A percentile compares a stretch with the other conserved stretches of the same genome.
Conservation (phyloP, 768 basidiomycete genomes). For the Lentinus tigrinus region DNA sequence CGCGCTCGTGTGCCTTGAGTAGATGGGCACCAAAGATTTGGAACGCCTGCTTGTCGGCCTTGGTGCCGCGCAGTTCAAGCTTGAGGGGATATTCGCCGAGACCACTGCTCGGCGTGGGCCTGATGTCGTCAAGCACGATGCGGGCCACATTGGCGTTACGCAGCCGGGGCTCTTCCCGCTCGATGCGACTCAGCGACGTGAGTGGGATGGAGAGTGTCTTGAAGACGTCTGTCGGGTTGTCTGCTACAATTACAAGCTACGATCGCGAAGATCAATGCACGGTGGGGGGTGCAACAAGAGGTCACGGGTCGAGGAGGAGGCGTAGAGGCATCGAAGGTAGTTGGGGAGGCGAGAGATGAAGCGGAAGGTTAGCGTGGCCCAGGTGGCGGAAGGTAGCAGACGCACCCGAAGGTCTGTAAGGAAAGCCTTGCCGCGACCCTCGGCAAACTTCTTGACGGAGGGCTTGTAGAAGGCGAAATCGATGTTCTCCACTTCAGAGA, state of each 20-base stretch:
- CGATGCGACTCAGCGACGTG: conserved; percentile 61
- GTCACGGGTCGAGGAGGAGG: neutral
- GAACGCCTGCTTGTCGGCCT: conserved; percentile 59
- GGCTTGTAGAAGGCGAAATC: conserved; percentile 62
- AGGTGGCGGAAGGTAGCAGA: neutral
- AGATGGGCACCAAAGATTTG: conserved; percentile 62
- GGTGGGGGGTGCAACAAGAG: no score
- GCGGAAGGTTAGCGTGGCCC: conserved; percentile 1
- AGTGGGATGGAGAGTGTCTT: conserved; percentile 56
- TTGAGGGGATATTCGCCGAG: conserved; percentile 53
- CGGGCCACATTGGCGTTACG: conserved; percentile 52
- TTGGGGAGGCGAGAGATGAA: neutral
- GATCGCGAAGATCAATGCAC: neutral
- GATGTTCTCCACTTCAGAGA: conserved; percentile 57
- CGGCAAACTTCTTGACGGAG: conserved; percentile 53
- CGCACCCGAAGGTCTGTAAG: conserved; percentile 77
- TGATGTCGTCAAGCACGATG: conserved; percentile 54
- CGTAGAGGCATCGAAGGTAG: neutral
- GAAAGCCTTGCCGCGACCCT: conserved; percentile 55
- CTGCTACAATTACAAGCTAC: conserved; percentile 61
- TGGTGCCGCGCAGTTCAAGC: conserved; percentile 63
- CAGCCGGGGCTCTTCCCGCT: conserved; percentile 76
- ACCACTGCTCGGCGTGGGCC: conserved; percentile 66
- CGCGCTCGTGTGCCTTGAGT: conserved; percentile 76
- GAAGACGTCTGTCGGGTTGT: conserved; percentile 26